Base-by-base conservation (phyloP, 371 early-diverging fungal genomes). In the Mucor piriformis region DNA sequence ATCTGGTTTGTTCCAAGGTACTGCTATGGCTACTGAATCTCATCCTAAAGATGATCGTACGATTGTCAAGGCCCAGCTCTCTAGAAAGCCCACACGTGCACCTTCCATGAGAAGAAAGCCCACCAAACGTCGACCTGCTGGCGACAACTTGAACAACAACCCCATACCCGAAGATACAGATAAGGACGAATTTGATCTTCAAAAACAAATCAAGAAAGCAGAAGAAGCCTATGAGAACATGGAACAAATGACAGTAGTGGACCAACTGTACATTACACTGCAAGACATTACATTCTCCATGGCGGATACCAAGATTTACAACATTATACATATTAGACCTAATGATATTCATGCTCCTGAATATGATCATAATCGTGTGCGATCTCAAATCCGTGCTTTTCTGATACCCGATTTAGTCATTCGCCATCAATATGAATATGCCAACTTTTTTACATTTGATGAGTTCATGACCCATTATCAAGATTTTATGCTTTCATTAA, bases 231-330 rank as follows among this genome's bases (percentile, higher is more conserved):
- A 67, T 35, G 63, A 78, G 57, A 66, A 71, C 43, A 71, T 71
- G 67, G 60, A 71, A 38, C 81, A 84, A 35, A 78, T 79, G 54
- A 86, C 90, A 2, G 84, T 85, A 32, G 52, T 84, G 7, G 80
- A 82, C 40, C 86, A 91, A 38, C 65, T 92, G 2, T 77, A 81
- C 62, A 64, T 67, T 16, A 84, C 89, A 2, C 61, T 91, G 1
- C 79, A 84, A 29, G 88, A 90, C 48, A 67, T 92, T 11, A 74
- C 85, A 25, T 77, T 77, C n/a, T 83, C 89, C 2, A 82, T 89
- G 47, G 73, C 78, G 16, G 90, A 90, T 40, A 92, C 95, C 0
- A 81, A 83, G 33, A 79, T 90, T 4, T 95, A 94, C 89, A 89
- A 88, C 54, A 71, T 95, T 47, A 76, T 91, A 64, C 91, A 91